These are phyloP conservation scores for Plantago major DNA, from an alignment of 257 asterid species.

Conservation along the genomic window DNA sequence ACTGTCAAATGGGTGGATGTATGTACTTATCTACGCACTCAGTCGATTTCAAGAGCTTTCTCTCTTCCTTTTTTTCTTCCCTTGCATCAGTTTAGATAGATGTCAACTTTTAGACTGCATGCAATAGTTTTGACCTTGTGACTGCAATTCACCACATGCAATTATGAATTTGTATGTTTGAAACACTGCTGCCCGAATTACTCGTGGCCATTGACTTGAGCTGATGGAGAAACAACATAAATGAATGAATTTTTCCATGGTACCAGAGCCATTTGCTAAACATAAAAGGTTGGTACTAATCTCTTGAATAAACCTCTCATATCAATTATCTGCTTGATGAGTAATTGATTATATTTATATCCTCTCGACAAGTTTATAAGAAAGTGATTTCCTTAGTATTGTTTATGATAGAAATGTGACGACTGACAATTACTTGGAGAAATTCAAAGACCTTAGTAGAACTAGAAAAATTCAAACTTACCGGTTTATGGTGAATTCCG, in stretches of 20 bases:
- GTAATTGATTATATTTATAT: not conserved
- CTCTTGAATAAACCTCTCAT: no score
- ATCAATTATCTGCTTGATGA: no score
- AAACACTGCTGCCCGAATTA: not conserved
- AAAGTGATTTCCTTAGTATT: no score
- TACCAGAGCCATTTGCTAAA: no score
- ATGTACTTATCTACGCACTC: not conserved
- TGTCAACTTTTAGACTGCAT: not conserved
- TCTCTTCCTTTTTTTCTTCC: no score
- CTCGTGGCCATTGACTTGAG: not conserved
- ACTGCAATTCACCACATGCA: not conserved
- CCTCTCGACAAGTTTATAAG: not conserved
- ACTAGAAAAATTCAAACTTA: constrained; percentile 17
- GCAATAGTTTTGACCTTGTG: not conserved
- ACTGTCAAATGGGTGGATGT: not conserved
- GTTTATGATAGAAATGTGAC: no score
- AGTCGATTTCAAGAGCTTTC: not conserved
- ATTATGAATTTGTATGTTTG: not conserved
- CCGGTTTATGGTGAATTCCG: constrained; percentile 47
- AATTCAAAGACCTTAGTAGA: not conserved
- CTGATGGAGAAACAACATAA: not conserved
- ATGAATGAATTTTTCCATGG: not conserved
- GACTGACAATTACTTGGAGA: no score
- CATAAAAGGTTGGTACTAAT: no score
- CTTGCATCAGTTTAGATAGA: no score